Conservation (phyloP, 345 rosid genomes). For the Sisymbrium altissimum region DNA sequence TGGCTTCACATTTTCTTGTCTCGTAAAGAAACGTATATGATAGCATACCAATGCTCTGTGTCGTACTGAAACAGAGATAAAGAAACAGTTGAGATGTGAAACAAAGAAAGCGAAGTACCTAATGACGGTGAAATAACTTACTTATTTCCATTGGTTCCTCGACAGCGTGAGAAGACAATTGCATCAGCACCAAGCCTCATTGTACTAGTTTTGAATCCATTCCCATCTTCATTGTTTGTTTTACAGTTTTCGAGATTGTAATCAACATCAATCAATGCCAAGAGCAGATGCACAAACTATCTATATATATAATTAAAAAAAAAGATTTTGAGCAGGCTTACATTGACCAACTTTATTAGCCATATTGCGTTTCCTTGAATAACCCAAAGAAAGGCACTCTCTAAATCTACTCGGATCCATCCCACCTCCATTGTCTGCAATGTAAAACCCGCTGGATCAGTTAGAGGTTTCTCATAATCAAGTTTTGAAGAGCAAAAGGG, state of each 20-base stretch:
- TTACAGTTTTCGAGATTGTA: background rate
- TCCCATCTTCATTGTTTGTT: conserved; percentile 55
- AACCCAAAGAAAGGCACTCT: conserved; percentile 81
- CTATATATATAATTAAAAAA: background rate
- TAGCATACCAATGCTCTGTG: conserved; percentile 65
- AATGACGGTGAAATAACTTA: background rate
- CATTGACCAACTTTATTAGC: conserved; percentile 78
- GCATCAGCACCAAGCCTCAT: conserved; percentile 95
- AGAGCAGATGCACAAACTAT: background rate
- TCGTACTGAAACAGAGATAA: conserved; percentile 37
- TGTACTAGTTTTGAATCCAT: conserved; percentile 82
- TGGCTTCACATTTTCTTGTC: conserved; percentile 63
- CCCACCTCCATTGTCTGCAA: conserved; percentile 80
- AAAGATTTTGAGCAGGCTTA: conserved; percentile 24
- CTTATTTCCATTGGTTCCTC: conserved; percentile 45
- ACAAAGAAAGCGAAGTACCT: background rate
- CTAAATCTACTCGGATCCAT: conserved; percentile 67
- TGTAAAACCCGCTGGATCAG: background rate
- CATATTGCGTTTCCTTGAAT: conserved; percentile 72
- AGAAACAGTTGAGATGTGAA: background rate
- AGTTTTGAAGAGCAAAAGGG: background rate
- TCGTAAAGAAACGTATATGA: conserved; percentile 65
- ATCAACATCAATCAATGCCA: background rate
- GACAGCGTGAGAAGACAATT: conserved; percentile 64
- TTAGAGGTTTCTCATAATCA: background rate